Conservation (phyloP, 192 early-diverging fungal genomes). For the Thoreauomyces humboldtii region DNA sequence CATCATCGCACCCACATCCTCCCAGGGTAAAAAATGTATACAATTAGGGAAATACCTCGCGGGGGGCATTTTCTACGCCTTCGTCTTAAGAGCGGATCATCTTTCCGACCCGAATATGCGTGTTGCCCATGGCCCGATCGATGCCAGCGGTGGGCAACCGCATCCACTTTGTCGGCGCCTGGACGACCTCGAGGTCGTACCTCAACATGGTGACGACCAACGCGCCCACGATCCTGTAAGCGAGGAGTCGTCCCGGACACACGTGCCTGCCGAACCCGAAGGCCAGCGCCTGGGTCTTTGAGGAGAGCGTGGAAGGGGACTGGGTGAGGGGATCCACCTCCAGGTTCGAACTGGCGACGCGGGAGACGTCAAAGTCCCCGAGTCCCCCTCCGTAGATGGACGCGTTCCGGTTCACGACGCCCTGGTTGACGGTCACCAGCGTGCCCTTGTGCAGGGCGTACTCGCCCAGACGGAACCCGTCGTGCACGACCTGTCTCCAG, state of each 20-base stretch:
- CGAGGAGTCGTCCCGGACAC: slow-evolving; percentile 1
- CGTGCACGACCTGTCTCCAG: background rate
- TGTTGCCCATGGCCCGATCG: background rate
- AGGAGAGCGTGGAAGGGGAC: background rate
- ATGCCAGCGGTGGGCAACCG: slow-evolving; percentile 1
- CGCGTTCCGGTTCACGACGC: background rate
- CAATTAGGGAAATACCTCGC: too few species aligned
- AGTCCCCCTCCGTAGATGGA: background rate
- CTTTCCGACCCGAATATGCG: background rate
- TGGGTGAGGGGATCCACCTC: background rate
- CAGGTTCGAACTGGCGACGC: too few species aligned
- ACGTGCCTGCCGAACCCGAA: slow-evolving; percentile 2
- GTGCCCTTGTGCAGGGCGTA: background rate
- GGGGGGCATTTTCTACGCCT: too few species aligned
- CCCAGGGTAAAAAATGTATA: too few species aligned
- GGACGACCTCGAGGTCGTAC: background rate
- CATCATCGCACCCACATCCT: too few species aligned
- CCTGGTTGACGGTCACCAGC: slow-evolving; percentile 6
- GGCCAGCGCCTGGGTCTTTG: background rate
- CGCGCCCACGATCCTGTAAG: background rate
- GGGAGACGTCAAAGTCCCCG: background rate
- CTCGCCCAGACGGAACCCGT: background rate
- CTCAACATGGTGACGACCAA: background rate
- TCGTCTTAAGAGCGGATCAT: too few species aligned
- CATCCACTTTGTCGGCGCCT: background rate